Conservation (phyloP, 768 basidiomycete genomes). For the Suillus subaureus region DNA sequence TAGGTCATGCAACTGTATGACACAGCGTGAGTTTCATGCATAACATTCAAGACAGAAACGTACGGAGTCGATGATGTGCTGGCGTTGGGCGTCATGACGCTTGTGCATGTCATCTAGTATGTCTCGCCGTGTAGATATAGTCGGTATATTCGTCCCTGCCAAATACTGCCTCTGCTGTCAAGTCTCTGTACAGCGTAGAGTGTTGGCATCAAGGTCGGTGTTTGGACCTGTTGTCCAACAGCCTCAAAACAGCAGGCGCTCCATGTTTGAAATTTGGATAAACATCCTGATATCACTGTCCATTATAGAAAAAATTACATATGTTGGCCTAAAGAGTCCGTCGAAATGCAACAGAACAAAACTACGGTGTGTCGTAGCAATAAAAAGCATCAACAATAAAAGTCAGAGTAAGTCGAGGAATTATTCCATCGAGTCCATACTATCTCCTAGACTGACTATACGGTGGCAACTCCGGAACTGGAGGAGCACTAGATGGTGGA, state of each 20-base stretch:
- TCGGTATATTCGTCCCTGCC: not conserved
- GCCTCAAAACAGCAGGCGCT: conserved; percentile 3
- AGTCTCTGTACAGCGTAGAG: not conserved
- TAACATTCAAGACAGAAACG: conserved; percentile 28
- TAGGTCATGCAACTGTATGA: conserved; percentile 62
- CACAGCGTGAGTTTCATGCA: conserved; percentile 12
- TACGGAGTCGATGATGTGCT: conserved; percentile 71
- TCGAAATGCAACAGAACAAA: conserved; percentile 1
- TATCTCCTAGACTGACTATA: conserved; percentile 14
- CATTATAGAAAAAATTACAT: not conserved
- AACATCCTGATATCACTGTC: not conserved
- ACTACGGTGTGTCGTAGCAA: conserved; percentile 6
- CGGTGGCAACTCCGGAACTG: conserved; percentile 11
- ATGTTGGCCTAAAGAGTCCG: not conserved
- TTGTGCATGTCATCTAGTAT: conserved; percentile 54
- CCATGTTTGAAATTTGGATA: not conserved
- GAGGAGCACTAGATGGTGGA: conserved; percentile 10
- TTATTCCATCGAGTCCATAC: conserved; percentile 9
- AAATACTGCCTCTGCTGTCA: not conserved
- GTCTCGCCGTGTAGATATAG: conserved; percentile 6
- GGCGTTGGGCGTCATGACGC: conserved; percentile 66
- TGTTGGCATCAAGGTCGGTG: conserved; percentile 16
- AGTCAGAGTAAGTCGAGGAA: not conserved
- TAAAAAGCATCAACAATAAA: not conserved
- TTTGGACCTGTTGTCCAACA: conserved; percentile 32